Conservation (phyloP, 2,329 filamentous ascomycete species). For the Emergomyces pasteurianus region DNA sequence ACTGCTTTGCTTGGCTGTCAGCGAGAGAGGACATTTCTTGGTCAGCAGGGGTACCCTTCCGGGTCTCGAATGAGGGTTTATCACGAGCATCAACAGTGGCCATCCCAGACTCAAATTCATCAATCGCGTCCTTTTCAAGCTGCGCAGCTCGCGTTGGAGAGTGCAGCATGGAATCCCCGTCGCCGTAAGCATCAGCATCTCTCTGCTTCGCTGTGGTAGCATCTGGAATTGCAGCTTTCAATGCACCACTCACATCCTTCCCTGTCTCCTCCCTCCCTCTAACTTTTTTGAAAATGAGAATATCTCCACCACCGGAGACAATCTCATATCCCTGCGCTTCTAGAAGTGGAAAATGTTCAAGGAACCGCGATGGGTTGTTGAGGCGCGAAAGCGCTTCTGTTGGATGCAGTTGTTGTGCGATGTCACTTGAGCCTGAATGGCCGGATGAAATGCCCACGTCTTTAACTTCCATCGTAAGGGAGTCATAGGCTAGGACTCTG, state of each 20-base stretch:
- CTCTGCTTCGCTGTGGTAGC: neutral
- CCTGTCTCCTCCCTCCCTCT: neutral
- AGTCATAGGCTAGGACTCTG: constrained; percentile 29
- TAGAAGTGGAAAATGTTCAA: constrained; percentile 29
- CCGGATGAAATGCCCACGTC: constrained; percentile 23
- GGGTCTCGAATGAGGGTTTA: constrained; percentile 4
- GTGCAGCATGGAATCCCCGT: constrained; percentile 1
- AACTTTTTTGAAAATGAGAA: constrained; percentile 28
- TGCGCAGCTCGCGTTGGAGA: constrained; percentile 4
- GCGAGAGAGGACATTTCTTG: neutral
- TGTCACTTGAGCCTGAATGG: constrained; percentile 11
- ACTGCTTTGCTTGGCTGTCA: constrained; percentile 6
- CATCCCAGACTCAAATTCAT: constrained; percentile 1
- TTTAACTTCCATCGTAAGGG: constrained; percentile 18
- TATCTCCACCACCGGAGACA: constrained; percentile 29
- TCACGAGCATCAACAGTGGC: neutral
- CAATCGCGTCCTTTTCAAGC: constrained; percentile 6
- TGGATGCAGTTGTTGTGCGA: constrained; percentile 16
- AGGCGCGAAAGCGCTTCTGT: constrained; percentile 27
- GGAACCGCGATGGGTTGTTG: constrained; percentile 30
- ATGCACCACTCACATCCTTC: neutral
- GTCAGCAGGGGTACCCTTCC: constrained; percentile 9
- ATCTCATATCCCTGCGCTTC: constrained; percentile 31
- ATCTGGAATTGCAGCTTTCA: neutral
- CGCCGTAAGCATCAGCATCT: neutral